These are phyloP conservation scores for Coniella vitis DNA, from an alignment of 2,329 filamentous ascomycete genomes.

Conservation along the genomic window DNA sequence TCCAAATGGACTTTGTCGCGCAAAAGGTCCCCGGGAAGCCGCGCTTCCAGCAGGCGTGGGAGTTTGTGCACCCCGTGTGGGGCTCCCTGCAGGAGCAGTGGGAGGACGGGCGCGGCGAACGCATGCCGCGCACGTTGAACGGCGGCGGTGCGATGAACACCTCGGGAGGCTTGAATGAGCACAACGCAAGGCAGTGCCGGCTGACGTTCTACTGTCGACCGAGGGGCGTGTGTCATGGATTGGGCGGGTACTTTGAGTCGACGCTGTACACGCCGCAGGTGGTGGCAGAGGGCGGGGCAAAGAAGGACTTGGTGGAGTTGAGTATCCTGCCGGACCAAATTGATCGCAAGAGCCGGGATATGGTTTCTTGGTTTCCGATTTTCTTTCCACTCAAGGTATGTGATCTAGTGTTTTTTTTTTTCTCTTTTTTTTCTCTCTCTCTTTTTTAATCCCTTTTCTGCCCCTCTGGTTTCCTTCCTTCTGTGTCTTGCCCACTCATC, in stretches of 20 bases:
- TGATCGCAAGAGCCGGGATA: constrained; percentile 86
- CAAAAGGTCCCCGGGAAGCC: constrained; percentile 50
- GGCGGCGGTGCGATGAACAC: constrained; percentile 68
- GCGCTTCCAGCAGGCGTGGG: constrained; percentile 71
- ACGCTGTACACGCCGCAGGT: constrained; percentile 67
- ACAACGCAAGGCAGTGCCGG: constrained; percentile 77
- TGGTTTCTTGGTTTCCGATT: constrained; percentile 99
- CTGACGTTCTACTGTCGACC: constrained; percentile 71
- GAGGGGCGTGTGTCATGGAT: constrained; percentile 78
- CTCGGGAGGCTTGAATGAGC: constrained; percentile 77
- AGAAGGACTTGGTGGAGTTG: constrained; percentile 63
- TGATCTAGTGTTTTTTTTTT: constrained; percentile 3
- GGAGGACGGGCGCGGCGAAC: constrained; percentile 43
- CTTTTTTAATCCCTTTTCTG: not conserved
- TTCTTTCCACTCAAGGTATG: constrained; percentile 91
- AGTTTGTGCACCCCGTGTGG: constrained; percentile 71
- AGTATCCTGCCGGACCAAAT: constrained; percentile 91
- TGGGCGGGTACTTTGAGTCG: constrained; percentile 94
- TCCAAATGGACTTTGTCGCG: constrained; percentile 80
- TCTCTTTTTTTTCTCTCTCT: not conserved
- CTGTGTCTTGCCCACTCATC: not conserved
- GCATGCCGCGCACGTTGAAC: constrained; percentile 45
- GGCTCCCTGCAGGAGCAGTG: constrained; percentile 26
- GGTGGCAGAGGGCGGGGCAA: constrained; percentile 20
- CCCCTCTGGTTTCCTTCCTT: not conserved